Evolutionary conservation across 805 yeast genomes (phyloP), one percentile per base, ranked within the genome.

Genomic region (Vanderwaltozyma yarrowii): DNA sequence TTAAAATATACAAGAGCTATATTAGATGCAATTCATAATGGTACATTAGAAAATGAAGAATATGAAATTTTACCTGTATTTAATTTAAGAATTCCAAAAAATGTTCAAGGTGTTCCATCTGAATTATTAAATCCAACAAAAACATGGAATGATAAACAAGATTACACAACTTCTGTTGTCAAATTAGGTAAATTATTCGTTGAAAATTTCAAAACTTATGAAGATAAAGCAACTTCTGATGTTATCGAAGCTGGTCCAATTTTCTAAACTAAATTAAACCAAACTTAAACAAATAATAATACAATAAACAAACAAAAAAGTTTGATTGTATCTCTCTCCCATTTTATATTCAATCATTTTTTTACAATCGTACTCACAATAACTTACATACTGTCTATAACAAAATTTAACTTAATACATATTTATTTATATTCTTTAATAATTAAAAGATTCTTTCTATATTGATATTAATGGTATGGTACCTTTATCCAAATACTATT

Each of bases 1-100:
- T 76, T 89, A 66, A 89, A 89, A 67, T 89, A 86, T 77, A 89
- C 98, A 44, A 82, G 98, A 71, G 94, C 95, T 42, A 88, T 89
- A 47, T 71, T 89, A 60, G 95, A 89, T 62, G 79, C 95, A 30
- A 87, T 89, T 55, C 97, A 89, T 68, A 75, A 86, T 49, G 98
- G 97, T 47, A 78, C 80, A 50, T 76, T 89, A 56, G 75, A 75
- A 46, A 68, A 85, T 52, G 88, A 71, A 46, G 84, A 80, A 56
- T 89, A 70, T 65, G 96, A 88, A 69, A 71, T 71, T 36, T 80
- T 83, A 67, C 94, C 87, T 49, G 77, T 80, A 33, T 89, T 89
- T 70, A 85, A 85, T 65, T 74, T 89, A 65, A 75, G 76, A 59
- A 76, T 92, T 49, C 98, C 98, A 66, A 85, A 73, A 60, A 52